Percentiles rank a stretch among this genome's conserved stretches.
phyloP scores from a whole-genome alignment of 2,329 filamentous ascomycete species.

The Trichoderma harzianum region DNA sequence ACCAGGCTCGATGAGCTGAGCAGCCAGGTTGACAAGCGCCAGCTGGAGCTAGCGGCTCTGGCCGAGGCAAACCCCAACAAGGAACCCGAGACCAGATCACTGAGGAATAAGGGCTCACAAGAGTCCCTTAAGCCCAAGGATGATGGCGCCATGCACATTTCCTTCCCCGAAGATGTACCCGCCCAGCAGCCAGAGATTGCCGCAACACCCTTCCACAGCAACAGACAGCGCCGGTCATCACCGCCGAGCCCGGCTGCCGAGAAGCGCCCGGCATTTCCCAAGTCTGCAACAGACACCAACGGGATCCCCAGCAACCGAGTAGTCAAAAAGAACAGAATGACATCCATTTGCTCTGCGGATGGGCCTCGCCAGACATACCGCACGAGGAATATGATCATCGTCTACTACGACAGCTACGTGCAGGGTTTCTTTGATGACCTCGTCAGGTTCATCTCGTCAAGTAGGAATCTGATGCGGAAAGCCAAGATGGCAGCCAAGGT shows the following conservation, averaged over 20 bases:
- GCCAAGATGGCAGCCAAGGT: slow-evolving; percentile 80
- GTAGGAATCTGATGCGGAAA: slow-evolving; percentile 80
- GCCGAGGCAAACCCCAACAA: slow-evolving; percentile 29
- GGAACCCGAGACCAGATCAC: slow-evolving; percentile 37
- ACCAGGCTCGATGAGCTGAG: slow-evolving; percentile 57
- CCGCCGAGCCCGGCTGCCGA: slow-evolving; percentile 15
- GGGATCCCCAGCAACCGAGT: slow-evolving; percentile 45
- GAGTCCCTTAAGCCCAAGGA: slow-evolving; percentile 52
- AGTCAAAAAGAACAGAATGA: slow-evolving; percentile 49
- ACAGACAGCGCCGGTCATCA: slow-evolving; percentile 17
- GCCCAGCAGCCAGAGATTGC: neutral
- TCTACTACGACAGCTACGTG: slow-evolving; percentile 89
- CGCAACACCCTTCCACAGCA: neutral
- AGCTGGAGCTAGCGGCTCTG: slow-evolving; percentile 56
- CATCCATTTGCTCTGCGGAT: slow-evolving; percentile 50
- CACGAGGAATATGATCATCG: slow-evolving; percentile 71
- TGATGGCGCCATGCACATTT: slow-evolving; percentile 34
- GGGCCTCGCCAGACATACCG: slow-evolving; percentile 57
- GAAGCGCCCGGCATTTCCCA: slow-evolving; percentile 33
- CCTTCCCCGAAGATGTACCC: slow-evolving; percentile 21
- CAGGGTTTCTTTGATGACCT: slow-evolving; percentile 79
- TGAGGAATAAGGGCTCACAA: slow-evolving; percentile 51
- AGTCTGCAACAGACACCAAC: slow-evolving; percentile 43
- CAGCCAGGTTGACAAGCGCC: slow-evolving; percentile 58
- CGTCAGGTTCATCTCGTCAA: slow-evolving; percentile 76